Conservation (phyloP, 169 alveolate genomes). For the Theileria orientalis region DNA sequence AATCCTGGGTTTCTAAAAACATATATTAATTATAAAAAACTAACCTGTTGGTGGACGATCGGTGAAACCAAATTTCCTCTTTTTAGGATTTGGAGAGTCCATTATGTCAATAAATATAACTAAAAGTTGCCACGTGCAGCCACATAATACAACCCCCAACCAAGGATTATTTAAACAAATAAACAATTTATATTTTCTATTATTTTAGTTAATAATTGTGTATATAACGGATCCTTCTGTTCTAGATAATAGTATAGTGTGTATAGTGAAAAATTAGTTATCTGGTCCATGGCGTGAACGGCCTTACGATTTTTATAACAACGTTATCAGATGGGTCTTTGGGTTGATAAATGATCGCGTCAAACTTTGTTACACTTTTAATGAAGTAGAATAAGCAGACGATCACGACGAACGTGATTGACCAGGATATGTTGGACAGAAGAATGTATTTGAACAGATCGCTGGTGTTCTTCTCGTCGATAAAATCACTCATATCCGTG, state of each 20-base stretch:
- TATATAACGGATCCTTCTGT: no score
- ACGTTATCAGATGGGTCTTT: constrained; percentile 45
- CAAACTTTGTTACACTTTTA: constrained; percentile 44
- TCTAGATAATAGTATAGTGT: not conserved
- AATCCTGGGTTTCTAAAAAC: not conserved
- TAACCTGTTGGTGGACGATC: constrained; percentile 4
- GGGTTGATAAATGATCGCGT: constrained; percentile 66
- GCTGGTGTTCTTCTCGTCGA: constrained; percentile 50
- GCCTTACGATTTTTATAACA: constrained; percentile 46
- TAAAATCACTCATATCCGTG: constrained; percentile 6
- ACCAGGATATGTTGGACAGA: constrained; percentile 42
- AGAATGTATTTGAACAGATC: constrained; percentile 52
- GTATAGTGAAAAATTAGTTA: not conserved
- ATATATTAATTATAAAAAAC: not conserved
- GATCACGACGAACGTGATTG: constrained; percentile 16
- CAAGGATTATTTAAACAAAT: not conserved
- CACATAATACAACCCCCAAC: not conserved
- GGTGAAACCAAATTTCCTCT: not conserved
- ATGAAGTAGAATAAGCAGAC: constrained; percentile 45
- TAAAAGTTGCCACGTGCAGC: not conserved
- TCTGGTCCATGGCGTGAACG: constrained; percentile 58
- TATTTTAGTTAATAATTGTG: no score
- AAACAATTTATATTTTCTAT: not conserved
- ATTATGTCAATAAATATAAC: not conserved
- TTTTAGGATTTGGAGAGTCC: constrained; percentile 1